Evolutionary conservation across 164 flowering plant genomes (phyloP).

Genomic region (Umbilicus rupestris): DNA sequence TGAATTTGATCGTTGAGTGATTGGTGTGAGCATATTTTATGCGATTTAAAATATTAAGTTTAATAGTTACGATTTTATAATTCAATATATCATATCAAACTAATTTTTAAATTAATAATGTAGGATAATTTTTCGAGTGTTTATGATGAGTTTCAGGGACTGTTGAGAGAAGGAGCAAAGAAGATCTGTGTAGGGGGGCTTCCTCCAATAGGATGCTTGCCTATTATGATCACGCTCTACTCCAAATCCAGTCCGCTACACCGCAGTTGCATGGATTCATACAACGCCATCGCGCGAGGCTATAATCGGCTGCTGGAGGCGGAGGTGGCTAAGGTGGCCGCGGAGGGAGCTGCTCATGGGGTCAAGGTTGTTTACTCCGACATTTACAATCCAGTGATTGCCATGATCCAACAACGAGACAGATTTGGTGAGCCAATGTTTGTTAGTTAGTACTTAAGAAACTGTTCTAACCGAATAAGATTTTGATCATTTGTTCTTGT

Average conservation of each 20-base stretch:
- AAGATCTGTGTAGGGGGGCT: background rate
- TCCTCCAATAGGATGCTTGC: slow-evolving; percentile 4
- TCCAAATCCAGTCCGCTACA: background rate
- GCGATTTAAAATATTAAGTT: too few species aligned
- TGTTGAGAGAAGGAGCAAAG: background rate
- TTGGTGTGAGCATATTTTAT: too few species aligned
- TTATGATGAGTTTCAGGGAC: background rate
- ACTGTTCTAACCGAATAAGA: too few species aligned
- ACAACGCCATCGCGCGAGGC: background rate
- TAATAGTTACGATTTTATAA: too few species aligned
- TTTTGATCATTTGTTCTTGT: background rate
- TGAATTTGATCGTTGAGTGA: too few species aligned
- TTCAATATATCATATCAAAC: too few species aligned
- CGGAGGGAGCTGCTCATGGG: background rate
- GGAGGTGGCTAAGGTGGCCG: background rate
- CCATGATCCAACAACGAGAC: background rate
- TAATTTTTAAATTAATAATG: too few species aligned
- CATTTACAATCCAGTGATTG: background rate
- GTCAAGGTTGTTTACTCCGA: background rate
- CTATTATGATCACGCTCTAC: background rate
- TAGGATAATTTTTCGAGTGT: too few species aligned
- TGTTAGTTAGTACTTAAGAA: too few species aligned
- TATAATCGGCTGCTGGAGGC: background rate
- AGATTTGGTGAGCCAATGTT: background rate
- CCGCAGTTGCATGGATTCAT: background rate